These are phyloP conservation scores for Smithsoniella earleae DNA, from an alignment of 163 green algal genomes.

Conservation along the genomic window DNA sequence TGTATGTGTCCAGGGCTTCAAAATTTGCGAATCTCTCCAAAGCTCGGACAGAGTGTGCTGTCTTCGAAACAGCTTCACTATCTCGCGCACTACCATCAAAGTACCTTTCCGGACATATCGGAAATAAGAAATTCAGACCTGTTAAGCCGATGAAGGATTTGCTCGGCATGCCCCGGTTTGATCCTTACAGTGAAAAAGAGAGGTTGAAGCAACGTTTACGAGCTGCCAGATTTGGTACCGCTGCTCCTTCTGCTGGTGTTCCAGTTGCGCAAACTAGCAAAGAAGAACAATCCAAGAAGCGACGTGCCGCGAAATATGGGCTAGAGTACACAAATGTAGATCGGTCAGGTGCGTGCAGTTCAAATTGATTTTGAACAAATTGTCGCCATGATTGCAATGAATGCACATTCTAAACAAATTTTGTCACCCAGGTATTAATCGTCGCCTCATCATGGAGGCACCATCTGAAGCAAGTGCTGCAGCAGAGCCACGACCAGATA, in stretches of 20 bases:
- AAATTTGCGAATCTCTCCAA: too few relatives aligned
- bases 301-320: not conserved
- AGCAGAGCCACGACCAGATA: not conserved
- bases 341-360: not conserved
- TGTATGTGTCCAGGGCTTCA: too few relatives aligned
- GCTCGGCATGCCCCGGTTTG: too few relatives aligned
- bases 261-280: not conserved
- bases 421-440: not conserved
- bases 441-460: not conserved
- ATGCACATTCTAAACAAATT: not conserved
- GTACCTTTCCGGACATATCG: too few relatives aligned
- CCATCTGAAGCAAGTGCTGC: not conserved
- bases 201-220: not conserved
- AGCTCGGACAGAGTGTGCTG: too few relatives aligned
- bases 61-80: too few relatives aligned
- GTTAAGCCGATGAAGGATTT: too few relatives aligned
- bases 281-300: not conserved
- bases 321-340: slow-evolving; percentile 21
- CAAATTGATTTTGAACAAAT: not conserved
- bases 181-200: slow-evolving; percentile 5
- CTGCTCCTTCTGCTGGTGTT: not conserved
- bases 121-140: too few relatives aligned
- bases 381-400: not conserved
- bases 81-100: too few relatives aligned
- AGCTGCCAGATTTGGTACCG: not conserved